Evolutionary conservation across 768 basidiomycete genomes (phyloP), one percentile per base, ranked within the genome.

Genomic region (Boletus edulis): DNA sequence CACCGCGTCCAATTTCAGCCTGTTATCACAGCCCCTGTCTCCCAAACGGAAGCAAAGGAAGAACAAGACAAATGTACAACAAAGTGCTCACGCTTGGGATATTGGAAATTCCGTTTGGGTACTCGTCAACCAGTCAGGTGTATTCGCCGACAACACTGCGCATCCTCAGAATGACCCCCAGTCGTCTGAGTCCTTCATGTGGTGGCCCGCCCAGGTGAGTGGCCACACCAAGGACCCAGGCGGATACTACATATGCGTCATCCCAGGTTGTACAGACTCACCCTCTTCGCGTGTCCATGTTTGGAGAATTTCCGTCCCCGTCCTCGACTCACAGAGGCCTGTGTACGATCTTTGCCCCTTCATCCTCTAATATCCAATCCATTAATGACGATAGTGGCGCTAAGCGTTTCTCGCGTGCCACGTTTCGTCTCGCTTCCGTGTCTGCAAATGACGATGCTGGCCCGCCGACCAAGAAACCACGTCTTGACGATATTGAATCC

Each of bases 141-240:
- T 64, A 12, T 64, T 78, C 15, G 71, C 68, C 9, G 69, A 74
- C 38, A 68, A 63, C n/a, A 22, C 27, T 18, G 62, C 63, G 20
- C 59, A 69, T 20, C 46, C 63, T 20, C 65, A 63, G 3, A 67
- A 56, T 13, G 69, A 71, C 15, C 54, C 57, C 37, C 57, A 62
- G 12, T 52, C 15, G 4, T 45, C 56, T 8, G 57, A 61, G 6
- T 45, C 49, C 31, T 59, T 67, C 53, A 68, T 82, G 38, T 90
- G 88, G 88, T 90, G 88, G 88, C 88, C 88, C 20, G 85, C 77
- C 29, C 78, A 79, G 75, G 88, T 88, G 62, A 59, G 74, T 69
- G 24, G 14, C 22, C n/a, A 4, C 18, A 7, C 42, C 14, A 35
- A 13, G 2, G 15, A 11, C 32, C 18, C 13, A 39, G 22, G 46